Base-by-base conservation (phyloP, 2,329 filamentous ascomycete genomes). In the Metarhizium brunneum region DNA sequence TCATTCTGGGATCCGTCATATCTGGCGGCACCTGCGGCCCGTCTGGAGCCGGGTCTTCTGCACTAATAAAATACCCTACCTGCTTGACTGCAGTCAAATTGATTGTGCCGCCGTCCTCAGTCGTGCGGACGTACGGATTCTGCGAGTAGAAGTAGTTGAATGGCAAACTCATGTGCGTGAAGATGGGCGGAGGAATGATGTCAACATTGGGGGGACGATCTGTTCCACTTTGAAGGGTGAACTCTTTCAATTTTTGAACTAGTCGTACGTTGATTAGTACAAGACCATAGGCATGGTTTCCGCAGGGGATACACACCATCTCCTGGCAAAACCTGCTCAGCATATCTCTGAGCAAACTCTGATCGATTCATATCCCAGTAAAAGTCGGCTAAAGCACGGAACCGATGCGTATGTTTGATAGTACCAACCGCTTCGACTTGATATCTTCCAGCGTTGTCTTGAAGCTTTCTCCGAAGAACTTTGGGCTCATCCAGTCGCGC, bases 331-430 rank as follows among this genome's bases (percentile, higher is more conserved):
- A 95, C 76, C 54, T 86, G 82, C 2, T 91, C 78, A 53, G 82
- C 79, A 56, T 96, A 84, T 57, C 85, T 82, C 36, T 79, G 78
- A 64, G 91, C 83, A 68, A 95, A 89, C 0, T 80, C 74, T 49
- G 86, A 86, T 40, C 81, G 78, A 14, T 78, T 78, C 52, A 87
- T 84, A 25, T 88, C 84, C 71, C 86, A 92, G 64, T 95, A 90
- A 65, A 95, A 95, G 70, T 97, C 92, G 8, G 90, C 86, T 60
- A 95, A 78, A 79, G 85, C 85, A 67, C 92, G 83, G 70, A 95
- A 99, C 42, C 92, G 83, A 75, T 97, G 91, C 1, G 87, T 94
- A 62, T 89, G 84, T 55, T 85, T 82, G 58, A 96, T 81, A 20
- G 84, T 71, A 7, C 90, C 90, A 3, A 92, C 78, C 1, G 85